These are phyloP conservation scores for Tuber indicum DNA, from an alignment of 495 filamentous ascomycete genomes.

Conservation along the genomic window DNA sequence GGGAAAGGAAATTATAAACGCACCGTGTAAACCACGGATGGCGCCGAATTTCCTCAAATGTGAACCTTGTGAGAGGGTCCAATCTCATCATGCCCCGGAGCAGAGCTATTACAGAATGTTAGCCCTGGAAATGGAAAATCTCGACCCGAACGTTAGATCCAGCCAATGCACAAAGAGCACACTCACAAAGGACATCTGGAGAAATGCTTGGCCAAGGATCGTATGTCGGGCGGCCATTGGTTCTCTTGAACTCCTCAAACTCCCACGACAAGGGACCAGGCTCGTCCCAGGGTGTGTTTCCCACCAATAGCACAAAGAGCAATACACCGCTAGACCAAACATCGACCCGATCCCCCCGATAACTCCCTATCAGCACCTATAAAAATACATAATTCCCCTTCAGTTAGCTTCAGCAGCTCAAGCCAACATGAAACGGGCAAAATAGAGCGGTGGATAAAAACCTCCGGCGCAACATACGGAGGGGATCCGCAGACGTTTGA, in stretches of 20 bases:
- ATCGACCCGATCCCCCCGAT: constrained; percentile 76
- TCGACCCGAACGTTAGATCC: background rate
- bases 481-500: constrained; percentile 91
- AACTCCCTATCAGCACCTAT: constrained; percentile 47
- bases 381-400: background rate
- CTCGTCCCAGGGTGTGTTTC: constrained; percentile 97
- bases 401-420: constrained; percentile 2
- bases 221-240: constrained; percentile 71
- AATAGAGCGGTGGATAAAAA: constrained; percentile 52
- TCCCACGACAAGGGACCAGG: constrained; percentile 74
- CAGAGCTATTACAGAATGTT: constrained; percentile 47
- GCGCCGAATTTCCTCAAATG: constrained; percentile 74
- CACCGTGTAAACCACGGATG: constrained; percentile 84
- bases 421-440: background rate
- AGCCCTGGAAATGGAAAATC: background rate
- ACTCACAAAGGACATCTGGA: constrained; percentile 56
- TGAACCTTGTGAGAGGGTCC: constrained; percentile 68
- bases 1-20: background rate
- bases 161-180: constrained; percentile 4
- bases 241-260: constrained; percentile 75
- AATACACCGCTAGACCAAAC: constrained; percentile 98
- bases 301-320: constrained; percentile 86
- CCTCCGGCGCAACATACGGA: constrained; percentile 94
- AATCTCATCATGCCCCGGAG: constrained; percentile 90
- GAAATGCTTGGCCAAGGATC: constrained; percentile 81